Evolutionary conservation across 140 eudicot species (phyloP), one percentile per base, ranked within the genome.

Genomic region (Flaveria floridana): DNA sequence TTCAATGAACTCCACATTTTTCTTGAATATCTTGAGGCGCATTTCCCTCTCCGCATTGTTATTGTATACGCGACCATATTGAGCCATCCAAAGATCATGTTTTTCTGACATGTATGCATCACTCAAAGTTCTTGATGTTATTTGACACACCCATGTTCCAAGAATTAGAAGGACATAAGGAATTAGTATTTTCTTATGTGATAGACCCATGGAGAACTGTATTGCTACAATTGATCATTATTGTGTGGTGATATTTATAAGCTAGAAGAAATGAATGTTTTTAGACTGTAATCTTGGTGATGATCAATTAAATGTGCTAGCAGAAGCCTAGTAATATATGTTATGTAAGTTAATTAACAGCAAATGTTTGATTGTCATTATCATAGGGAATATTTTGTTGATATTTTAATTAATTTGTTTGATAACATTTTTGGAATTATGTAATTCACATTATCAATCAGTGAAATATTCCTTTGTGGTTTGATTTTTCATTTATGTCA

Each of bases 1-100:
- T 18, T 84, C 81, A 6, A 73, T 81, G 15, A 19, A 74, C 19
- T 78, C 65, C 20, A 64, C 70, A 53, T 80, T 77, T 2, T 77
- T 67, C 73, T 53, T 77, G 76, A 80, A 80, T 72, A 77, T 80
- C 3, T 68, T 62, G 28, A 72, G 52, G 3, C 81, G 77, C 28
- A 25, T 77, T 47, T 48, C 81, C 79, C 73, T 77, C 76, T 84
- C 85, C 16, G 37, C 59, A 15, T 30, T 44, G 30, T 68, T 75
- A 3, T 65, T 70, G 74, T 84, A 81, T n/a, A 69, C 73, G 44
- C 78, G 85, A 2, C 76, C 85, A 75, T 41, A 71, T 3, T 6
- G 67, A 46, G 82, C 57, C 83, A 78, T 82, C 86, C 86, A 82
- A 3, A 37, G 78, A 51, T 84, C 76, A 62, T 84, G 82, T 20